Evolutionary conservation across 2,329 filamentous ascomycete genomes (phyloP), one percentile per base, ranked within the genome.

Genomic region (Penicillium sclerotigenum): DNA sequence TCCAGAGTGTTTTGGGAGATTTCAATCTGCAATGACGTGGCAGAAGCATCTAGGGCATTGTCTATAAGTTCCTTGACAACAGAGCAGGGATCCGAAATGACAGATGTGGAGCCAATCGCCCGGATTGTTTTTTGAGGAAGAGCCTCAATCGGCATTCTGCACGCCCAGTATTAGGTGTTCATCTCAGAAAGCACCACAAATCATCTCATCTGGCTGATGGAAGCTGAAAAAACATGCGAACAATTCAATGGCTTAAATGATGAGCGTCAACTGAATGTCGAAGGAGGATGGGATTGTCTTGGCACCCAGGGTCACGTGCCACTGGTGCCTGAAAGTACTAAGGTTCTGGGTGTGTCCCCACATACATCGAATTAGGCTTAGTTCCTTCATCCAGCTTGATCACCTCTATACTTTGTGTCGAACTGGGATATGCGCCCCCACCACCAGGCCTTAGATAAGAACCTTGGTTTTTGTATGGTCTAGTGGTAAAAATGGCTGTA

Each of bases 31-130:
- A 88, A 73, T 1, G 79, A 79, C 3, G 81, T 81, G 1, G 85
- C 83, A 43, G 77, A 75, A 5, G 84, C 84, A 71, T 88, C 86
- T 11, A 88, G 75, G n/a, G 84, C 79, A 68, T 88, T 88, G 58
- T 88, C 86, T 37, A 88, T 70, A 37, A 88, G 80, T 66, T 88
- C 86, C 67, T 87, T 87, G 53, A 85, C 79, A 10, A 84, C 77
- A 3, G 82, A 82, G 57, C 75, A 78, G 8, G 83, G 75, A 63
- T 85, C 81, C 10, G 79, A 77, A 47, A 87, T 75, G 22, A 81
- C 79, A 60, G 85, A 83, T 14, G 79, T 77, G 26, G 83, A 83
- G 55, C 82, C 78, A 57, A 87, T 80, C 56, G 79, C 79, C 55
- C 78, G 76, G 36, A 79, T 75, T 56, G 75, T 73, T 16, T 65